A percentile compares a stretch with the other conserved stretches of the same genome.
These are phyloP conservation scores for Pleurozium schreberi DNA, from an alignment of 225 moss, liverwort and hornwort genomes.

Conservation along the genomic window DNA sequence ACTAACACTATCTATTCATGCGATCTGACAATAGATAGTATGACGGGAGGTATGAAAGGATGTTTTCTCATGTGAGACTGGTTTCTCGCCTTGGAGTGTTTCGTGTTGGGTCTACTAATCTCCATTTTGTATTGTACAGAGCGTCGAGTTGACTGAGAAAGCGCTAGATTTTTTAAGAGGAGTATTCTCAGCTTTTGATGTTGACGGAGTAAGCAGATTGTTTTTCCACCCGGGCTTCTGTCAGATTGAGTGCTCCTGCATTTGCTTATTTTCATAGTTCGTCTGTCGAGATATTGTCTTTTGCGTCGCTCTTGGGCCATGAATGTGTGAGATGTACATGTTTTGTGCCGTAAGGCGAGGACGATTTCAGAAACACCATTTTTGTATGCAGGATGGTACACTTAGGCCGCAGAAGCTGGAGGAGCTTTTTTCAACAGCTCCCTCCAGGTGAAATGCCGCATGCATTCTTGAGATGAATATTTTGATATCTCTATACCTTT, in stretches of 20 bases:
- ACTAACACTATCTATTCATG: background rate
- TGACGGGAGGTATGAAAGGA: background rate
- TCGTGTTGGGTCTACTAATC: background rate
- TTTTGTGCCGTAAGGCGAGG: background rate
- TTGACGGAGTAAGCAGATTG: slow-evolving; percentile 58
- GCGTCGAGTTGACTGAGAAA: slow-evolving; percentile 79
- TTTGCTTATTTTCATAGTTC: background rate
- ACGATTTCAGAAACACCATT: background rate
- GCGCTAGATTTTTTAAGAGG: slow-evolving; percentile 61
- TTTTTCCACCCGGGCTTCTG: background rate
- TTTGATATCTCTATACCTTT: background rate
- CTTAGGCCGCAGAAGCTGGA: slow-evolving; percentile 77
- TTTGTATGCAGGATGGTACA: slow-evolving; percentile 60
- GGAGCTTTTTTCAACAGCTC: slow-evolving; percentile 84
- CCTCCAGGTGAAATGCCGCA: slow-evolving; percentile 41
- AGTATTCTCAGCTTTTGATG: slow-evolving; percentile 63
- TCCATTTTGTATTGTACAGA: slow-evolving; percentile 29
- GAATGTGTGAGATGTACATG: background rate
- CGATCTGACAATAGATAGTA: background rate
- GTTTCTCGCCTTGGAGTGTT: background rate
- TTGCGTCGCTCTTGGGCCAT: background rate
- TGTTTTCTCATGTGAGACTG: background rate
- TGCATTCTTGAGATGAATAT: background rate
- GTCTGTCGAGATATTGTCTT: background rate
- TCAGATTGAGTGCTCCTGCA: background rate